Conservation (phyloP, 768 basidiomycete species). For the Xerocomellus amylosporus region DNA sequence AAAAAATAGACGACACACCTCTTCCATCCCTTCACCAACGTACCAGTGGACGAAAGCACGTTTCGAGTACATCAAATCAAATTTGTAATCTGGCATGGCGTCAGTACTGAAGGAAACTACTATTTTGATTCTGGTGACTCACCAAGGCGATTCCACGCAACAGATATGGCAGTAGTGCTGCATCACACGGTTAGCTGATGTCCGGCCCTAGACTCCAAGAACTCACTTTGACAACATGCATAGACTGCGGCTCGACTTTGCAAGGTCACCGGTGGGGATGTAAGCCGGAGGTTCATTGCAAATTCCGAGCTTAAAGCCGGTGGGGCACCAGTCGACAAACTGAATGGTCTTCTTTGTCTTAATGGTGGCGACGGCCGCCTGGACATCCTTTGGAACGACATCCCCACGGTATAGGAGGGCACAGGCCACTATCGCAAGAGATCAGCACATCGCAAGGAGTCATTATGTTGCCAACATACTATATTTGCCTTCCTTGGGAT, state of each 20-base stretch:
- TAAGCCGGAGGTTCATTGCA: constrained; percentile 94
- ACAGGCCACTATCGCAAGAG: constrained; percentile 68
- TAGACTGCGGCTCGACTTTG: constrained; percentile 88
- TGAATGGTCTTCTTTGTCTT: constrained; percentile 98
- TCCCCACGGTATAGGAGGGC: constrained; percentile 92
- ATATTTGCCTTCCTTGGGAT: constrained; percentile 98
- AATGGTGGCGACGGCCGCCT: constrained; percentile 88
- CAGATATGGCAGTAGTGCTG: constrained; percentile 89
- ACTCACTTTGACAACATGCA: constrained; percentile 94
- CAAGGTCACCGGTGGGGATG: constrained; percentile 93
- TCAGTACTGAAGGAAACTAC: constrained; percentile 5
- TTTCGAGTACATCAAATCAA: constrained; percentile 97
- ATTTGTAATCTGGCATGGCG: constrained; percentile 76
- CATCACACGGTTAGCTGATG: constrained; percentile 2
- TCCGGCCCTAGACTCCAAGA: not conserved
- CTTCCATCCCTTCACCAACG: constrained; percentile 99
- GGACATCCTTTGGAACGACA: constrained; percentile 94
- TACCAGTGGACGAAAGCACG: constrained; percentile 93
- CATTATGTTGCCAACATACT: constrained; percentile 50
- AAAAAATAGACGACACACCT: constrained; percentile 41
- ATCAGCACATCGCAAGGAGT: constrained; percentile 9
- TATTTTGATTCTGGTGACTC: constrained; percentile 13
- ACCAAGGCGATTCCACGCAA: constrained; percentile 90
- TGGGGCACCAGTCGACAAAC: constrained; percentile 98
- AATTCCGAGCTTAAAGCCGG: constrained; percentile 97